Conservation (phyloP, 2,329 filamentous ascomycete species). For the Cladosporium phlei region DNA sequence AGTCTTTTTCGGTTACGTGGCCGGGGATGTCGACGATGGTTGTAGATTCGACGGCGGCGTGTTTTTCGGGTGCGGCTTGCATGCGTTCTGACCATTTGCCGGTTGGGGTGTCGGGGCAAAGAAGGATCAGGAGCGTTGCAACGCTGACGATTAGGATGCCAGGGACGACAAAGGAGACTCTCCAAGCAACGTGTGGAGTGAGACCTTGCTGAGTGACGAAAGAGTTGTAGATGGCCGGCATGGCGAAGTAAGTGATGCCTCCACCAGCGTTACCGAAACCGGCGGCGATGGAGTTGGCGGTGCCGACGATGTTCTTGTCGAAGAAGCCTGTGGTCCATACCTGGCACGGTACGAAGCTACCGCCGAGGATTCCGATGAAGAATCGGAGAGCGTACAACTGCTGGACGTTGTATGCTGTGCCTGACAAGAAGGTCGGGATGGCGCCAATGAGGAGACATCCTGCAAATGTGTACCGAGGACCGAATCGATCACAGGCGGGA, state of each 20-base stretch:
- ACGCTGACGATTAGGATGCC: constrained; percentile 67
- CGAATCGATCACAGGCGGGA: constrained; percentile 79
- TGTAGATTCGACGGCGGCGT: constrained; percentile 35
- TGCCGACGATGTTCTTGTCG: constrained; percentile 86
- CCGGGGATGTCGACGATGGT: constrained; percentile 50
- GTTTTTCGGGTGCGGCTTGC: constrained; percentile 50
- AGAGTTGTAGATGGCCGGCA: constrained; percentile 84
- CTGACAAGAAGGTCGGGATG: constrained; percentile 76
- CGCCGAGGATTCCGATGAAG: constrained; percentile 75
- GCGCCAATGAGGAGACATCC: constrained; percentile 71
- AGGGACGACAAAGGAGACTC: constrained; percentile 77
- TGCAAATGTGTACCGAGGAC: constrained; percentile 74
- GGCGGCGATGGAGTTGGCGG: constrained; percentile 77
- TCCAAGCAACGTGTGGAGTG: constrained; percentile 67
- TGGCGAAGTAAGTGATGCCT: constrained; percentile 87
- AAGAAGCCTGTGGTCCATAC: constrained; percentile 93
- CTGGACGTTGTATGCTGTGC: constrained; percentile 62
- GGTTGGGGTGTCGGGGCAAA: constrained; percentile 76
- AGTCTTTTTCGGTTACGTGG: constrained; percentile 40
- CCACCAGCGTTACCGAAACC: constrained; percentile 85
- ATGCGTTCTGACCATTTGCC: constrained; percentile 75
- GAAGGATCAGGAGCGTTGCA: constrained; percentile 63
- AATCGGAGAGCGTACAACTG: constrained; percentile 71
- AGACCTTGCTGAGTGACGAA: constrained; percentile 59
- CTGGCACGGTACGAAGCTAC: constrained; percentile 78